These are phyloP conservation scores for Diaporthe vaccinii DNA, from an alignment of 2,329 filamentous ascomycete genomes.

Conservation along the genomic window DNA sequence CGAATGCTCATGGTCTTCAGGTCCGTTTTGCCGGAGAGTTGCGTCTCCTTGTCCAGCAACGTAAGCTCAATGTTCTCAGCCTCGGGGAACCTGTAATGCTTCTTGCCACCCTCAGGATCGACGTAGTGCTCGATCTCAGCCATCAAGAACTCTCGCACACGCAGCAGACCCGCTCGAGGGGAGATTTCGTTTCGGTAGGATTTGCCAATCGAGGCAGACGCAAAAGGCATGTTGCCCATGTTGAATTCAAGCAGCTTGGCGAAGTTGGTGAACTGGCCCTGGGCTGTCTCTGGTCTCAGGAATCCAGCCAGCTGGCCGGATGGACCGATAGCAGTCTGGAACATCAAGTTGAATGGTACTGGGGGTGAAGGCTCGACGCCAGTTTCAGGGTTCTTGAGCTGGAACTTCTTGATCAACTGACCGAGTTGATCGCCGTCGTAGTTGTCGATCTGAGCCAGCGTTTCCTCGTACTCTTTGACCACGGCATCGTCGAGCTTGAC, in stretches of 20 bases:
- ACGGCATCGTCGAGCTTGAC: constrained; percentile 90
- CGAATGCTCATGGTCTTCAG: constrained; percentile 83
- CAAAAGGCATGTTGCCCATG: constrained; percentile 94
- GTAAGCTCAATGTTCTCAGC: constrained; percentile 87
- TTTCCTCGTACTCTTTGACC: constrained; percentile 90
- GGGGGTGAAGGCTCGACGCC: constrained; percentile 83
- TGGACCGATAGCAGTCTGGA: constrained; percentile 93
- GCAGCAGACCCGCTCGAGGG: constrained; percentile 88
- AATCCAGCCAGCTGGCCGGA: constrained; percentile 89
- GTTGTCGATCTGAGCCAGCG: constrained; percentile 95
- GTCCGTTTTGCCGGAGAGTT: constrained; percentile 87
- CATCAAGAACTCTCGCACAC: constrained; percentile 98
- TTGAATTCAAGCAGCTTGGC: constrained; percentile 97
- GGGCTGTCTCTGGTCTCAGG: constrained; percentile 93
- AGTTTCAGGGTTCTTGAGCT: constrained; percentile 89
- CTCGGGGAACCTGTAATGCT: constrained; percentile 88
- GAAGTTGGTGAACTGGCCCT: constrained; percentile 98
- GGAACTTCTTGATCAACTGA: constrained; percentile 88
- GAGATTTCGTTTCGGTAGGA: constrained; percentile 99
- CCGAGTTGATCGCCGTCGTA: constrained; percentile 90
- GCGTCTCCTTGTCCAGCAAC: constrained; percentile 86
- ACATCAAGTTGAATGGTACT: constrained; percentile 98
- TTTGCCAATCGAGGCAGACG: constrained; percentile 96
- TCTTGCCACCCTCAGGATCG: constrained; percentile 94
- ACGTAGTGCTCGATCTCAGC: constrained; percentile 99